These are phyloP conservation scores for Durio zibethinus DNA, from an alignment of 345 rosid species.

Conservation along the genomic window DNA sequence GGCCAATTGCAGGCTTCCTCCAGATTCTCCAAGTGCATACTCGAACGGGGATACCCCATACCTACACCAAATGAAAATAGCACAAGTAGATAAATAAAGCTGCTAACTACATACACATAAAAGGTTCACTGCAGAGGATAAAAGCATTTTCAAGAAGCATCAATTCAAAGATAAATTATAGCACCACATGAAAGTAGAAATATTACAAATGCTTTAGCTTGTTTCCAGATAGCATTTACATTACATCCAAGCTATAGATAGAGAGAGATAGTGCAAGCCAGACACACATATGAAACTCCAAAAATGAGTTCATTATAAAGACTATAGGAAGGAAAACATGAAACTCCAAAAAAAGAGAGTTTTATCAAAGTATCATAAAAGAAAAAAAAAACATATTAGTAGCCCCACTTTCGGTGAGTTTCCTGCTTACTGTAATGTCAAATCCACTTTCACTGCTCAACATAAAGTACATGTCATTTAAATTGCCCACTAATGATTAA, in stretches of 20 bases:
- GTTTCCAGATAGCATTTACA: background rate
- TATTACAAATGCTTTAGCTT: background rate
- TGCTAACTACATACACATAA: background rate
- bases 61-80: conserved; percentile 35
- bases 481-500: background rate
- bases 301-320: background rate
- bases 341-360: background rate
- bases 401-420: background rate
- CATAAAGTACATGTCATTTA: background rate
- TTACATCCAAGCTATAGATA: background rate
- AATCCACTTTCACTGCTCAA: background rate
- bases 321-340: background rate
- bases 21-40: conserved; percentile 95
- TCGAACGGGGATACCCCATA: conserved; percentile 93
- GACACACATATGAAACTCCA: background rate
- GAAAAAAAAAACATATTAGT: background rate
- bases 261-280: background rate
- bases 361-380: background rate
- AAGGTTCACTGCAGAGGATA: background rate
- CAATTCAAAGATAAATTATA: background rate
- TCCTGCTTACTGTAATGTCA: background rate
- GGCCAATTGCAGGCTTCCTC: conserved; percentile 94
- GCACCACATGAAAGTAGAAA: background rate
- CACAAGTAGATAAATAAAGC: background rate
- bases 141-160: background rate